phyloP scores from a whole-genome alignment of 495 filamentous ascomycete genomes.

The Cercophora scortea region DNA sequence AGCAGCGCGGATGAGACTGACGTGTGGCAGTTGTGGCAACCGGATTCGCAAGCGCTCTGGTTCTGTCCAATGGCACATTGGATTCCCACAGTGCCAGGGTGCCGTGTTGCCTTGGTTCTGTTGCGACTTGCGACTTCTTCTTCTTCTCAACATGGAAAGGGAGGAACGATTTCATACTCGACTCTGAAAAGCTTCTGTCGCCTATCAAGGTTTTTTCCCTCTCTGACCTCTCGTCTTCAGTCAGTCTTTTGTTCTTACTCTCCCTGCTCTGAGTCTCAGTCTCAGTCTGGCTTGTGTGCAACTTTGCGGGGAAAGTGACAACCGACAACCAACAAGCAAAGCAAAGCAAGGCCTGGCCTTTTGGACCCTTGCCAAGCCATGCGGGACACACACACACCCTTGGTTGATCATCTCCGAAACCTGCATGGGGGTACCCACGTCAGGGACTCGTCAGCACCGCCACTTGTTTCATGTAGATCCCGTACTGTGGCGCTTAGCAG shows the following conservation, averaged over 20 bases:
- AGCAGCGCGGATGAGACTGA: not conserved
- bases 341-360: no score
- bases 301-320: not conserved
- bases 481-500: not conserved
- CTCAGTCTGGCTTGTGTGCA: no score
- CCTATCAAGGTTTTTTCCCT: no score
- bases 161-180: no score
- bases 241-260: not conserved
- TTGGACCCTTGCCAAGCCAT: not conserved
- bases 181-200: no score
- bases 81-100: not conserved
- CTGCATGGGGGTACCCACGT: not conserved
- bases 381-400: constrained; percentile 6
- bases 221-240: not conserved
- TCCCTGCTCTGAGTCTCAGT: not conserved
- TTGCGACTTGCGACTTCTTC: not conserved
- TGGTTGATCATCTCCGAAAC: constrained; percentile 22
- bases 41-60: constrained; percentile 3
- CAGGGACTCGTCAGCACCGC: constrained; percentile 14
- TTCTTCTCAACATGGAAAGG: no score
- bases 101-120: not conserved
- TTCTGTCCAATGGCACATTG: constrained; percentile 1
- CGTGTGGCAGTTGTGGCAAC: not conserved
- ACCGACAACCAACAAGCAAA: no score
- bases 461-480: constrained; percentile 14